phyloP scores from a whole-genome alignment of 2,329 filamentous ascomycete species.

The Aspergillus sp. region DNA sequence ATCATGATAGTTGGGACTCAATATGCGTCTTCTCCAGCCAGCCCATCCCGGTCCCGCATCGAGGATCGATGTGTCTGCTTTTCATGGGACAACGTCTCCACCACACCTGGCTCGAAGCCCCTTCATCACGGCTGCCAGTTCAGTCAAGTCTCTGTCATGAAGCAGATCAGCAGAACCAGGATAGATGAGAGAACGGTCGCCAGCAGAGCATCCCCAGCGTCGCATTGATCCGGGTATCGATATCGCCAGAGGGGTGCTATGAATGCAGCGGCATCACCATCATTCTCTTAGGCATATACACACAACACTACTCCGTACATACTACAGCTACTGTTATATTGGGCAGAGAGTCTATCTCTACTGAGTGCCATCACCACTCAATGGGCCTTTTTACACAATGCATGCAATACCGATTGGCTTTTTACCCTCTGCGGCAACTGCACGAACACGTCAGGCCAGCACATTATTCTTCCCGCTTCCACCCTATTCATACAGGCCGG shows the following conservation, averaged over 20 bases:
- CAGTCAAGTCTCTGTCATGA: not conserved
- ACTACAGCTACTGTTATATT: not conserved
- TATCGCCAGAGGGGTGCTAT: no score
- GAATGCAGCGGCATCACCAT: not conserved
- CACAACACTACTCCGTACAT: no score
- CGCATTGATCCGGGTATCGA: no score
- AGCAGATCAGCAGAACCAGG: not conserved
- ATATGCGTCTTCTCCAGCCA: not conserved
- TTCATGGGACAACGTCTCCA: not conserved
- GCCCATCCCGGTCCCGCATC: not conserved
- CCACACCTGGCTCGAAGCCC: not conserved
- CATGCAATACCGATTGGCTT: conserved; percentile 13
- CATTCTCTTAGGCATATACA: no score
- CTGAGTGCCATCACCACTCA: not conserved
- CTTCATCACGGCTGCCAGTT: not conserved
- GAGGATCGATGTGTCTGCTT: not conserved
- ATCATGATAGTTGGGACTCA: not conserved
- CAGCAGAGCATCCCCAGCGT: not conserved
- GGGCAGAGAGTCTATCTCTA: not conserved
- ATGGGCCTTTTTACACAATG: conserved; percentile 5
- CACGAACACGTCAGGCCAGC: conserved; percentile 20
- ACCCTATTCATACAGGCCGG: no score
- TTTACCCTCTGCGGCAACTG: conserved; percentile 5
- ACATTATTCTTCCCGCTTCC: not conserved
- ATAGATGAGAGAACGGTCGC: not conserved